phyloP scores from a whole-genome alignment of 306 rosid species.

The Quercus mongolica region DNA sequence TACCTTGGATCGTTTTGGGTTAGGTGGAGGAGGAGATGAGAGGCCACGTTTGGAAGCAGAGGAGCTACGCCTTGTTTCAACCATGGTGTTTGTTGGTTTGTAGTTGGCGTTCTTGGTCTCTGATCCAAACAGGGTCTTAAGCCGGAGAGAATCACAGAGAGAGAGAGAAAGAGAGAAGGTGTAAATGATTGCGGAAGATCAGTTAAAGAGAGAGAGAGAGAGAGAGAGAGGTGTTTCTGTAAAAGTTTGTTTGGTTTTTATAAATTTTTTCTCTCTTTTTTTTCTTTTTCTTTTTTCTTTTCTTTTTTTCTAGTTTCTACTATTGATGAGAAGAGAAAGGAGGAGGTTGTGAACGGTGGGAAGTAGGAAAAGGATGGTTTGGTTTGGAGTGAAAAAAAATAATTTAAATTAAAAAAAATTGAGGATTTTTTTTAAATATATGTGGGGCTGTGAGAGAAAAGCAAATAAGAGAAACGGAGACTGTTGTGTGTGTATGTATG shows the following conservation, averaged over 20 bases:
- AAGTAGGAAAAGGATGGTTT: background rate
- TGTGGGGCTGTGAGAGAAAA: background rate
- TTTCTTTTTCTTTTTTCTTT: background rate
- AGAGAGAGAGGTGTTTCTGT: constrained; percentile 5
- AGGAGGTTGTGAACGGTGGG: background rate
- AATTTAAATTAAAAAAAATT: no score
- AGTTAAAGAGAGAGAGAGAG: constrained; percentile 18
- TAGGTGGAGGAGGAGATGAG: constrained; percentile 65
- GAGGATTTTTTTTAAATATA: background rate
- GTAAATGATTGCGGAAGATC: constrained; percentile 40
- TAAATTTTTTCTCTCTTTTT: background rate
- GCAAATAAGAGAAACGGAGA: background rate
- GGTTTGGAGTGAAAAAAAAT: background rate
- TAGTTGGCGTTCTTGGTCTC: constrained; percentile 17
- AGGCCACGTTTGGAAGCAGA: constrained; percentile 83
- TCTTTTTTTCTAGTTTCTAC: background rate
- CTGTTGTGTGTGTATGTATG: no score
- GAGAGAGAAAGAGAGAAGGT: background rate
- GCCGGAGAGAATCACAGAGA: constrained; percentile 15
- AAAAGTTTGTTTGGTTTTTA: background rate
- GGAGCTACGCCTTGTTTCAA: constrained; percentile 86
- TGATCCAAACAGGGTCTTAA: constrained; percentile 40
- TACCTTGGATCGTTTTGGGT: constrained; percentile 84
- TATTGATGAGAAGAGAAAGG: background rate
- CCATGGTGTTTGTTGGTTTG: constrained; percentile 47